Evolutionary conservation across 805 yeast genomes (phyloP).

Genomic region (Sugiyamaella boreocaroliniensis): DNA sequence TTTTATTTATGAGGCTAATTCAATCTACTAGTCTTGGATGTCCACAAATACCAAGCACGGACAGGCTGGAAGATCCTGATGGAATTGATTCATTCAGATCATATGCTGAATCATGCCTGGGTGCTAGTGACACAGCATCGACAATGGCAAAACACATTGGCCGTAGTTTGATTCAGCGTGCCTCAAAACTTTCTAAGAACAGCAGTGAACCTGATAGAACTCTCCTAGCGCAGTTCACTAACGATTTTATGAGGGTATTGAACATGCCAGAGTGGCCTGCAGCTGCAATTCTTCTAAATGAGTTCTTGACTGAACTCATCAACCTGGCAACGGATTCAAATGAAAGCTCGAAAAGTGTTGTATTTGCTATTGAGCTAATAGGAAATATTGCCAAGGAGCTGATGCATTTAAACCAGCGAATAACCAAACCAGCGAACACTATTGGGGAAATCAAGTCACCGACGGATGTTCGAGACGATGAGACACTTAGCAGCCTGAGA

Average conservation of each 20-base stretch:
- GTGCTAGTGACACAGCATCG: slow-evolving; percentile 2
- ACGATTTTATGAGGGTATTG: slow-evolving; percentile 49
- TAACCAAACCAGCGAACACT: not conserved
- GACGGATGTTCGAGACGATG: not conserved
- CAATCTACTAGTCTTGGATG: slow-evolving; percentile 33
- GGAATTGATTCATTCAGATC: not conserved
- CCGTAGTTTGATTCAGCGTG: not conserved
- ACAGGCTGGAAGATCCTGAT: slow-evolving; percentile 9
- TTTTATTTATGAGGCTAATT: slow-evolving; percentile 39
- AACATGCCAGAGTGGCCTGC: slow-evolving; percentile 57
- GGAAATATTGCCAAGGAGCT: slow-evolving; percentile 54
- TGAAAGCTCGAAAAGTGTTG: slow-evolving; percentile 31
- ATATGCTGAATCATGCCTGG: not conserved
- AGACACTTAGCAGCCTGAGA: not conserved
- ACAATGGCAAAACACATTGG: not conserved
- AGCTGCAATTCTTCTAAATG: slow-evolving; percentile 43
- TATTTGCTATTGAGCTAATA: slow-evolving; percentile 52
- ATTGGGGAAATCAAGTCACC: no score
- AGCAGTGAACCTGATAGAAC: slow-evolving; percentile 6
- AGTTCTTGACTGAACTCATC: slow-evolving; percentile 41
- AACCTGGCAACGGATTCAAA: slow-evolving; percentile 8
- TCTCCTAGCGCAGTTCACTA: slow-evolving; percentile 46
- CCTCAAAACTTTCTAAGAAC: slow-evolving; percentile 1
- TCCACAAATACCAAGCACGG: slow-evolving; percentile 14
- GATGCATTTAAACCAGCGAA: slow-evolving; percentile 31